These are phyloP conservation scores for Tremella yokohamensis DNA, from an alignment of 768 basidiomycete species.

Conservation along the genomic window DNA sequence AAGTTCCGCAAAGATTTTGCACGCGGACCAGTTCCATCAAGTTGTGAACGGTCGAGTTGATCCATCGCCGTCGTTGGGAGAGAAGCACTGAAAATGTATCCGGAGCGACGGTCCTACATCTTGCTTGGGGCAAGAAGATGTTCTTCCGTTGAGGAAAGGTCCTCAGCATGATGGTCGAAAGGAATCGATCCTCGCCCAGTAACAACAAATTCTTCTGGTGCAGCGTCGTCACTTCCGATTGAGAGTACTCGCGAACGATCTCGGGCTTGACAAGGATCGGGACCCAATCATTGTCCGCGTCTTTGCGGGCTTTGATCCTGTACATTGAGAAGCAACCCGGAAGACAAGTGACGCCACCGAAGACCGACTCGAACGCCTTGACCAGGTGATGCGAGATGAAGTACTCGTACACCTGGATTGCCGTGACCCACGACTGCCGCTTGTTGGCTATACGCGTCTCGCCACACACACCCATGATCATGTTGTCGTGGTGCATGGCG, in stretches of 20 bases:
- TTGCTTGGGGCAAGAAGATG: slow-evolving; percentile 97
- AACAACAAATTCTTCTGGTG: slow-evolving; percentile 97
- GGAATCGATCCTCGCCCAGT: slow-evolving; percentile 96
- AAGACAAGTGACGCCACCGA: slow-evolving; percentile 97
- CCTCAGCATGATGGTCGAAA: slow-evolving; percentile 91
- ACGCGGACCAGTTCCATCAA: slow-evolving; percentile 98
- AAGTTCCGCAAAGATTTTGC: slow-evolving; percentile 94
- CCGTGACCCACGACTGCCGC: slow-evolving; percentile 94
- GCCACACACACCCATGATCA: slow-evolving; percentile 99
- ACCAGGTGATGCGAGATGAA: slow-evolving; percentile 98
- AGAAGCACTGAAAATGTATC: slow-evolving; percentile 89
- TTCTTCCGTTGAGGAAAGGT: slow-evolving; percentile 99
- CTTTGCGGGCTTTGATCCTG: slow-evolving; percentile 85
- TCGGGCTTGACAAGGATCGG: slow-evolving; percentile 95
- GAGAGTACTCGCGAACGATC: slow-evolving; percentile 95
- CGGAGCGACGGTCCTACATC: slow-evolving; percentile 90
- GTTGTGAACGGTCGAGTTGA: slow-evolving; percentile 98
- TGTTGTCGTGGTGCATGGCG: slow-evolving; percentile 96
- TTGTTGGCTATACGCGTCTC: slow-evolving; percentile 99
- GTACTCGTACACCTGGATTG: slow-evolving; percentile 84
- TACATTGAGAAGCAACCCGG: slow-evolving; percentile 99
- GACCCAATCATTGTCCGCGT: slow-evolving; percentile 90
- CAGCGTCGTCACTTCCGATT: slow-evolving; percentile 84
- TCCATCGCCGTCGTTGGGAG: slow-evolving; percentile 97
- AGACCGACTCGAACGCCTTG: slow-evolving; percentile 97